phyloP scores from a whole-genome alignment of 1,284 basidiomycete genomes.

The Puccinia triticina region DNA sequence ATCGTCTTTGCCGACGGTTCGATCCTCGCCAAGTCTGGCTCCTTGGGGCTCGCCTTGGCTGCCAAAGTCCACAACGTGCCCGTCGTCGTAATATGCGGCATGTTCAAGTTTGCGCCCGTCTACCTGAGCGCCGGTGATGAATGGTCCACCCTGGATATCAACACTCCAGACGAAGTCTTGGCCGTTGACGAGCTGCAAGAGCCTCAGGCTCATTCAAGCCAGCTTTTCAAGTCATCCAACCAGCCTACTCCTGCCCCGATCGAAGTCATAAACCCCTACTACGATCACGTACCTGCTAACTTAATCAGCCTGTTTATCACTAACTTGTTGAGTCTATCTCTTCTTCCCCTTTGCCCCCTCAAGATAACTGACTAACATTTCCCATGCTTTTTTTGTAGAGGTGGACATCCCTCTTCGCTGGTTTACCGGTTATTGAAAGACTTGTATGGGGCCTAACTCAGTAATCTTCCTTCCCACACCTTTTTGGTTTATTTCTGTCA shows the following conservation, averaged over 20 bases:
- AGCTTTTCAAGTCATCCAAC: background rate
- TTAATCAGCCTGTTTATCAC: slow-evolving; percentile 51
- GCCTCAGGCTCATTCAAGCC: background rate
- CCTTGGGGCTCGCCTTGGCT: slow-evolving; percentile 39
- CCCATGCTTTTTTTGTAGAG: slow-evolving; percentile 10
- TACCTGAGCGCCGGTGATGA: slow-evolving; percentile 36
- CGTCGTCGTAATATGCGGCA: slow-evolving; percentile 43
- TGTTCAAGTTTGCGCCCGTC: slow-evolving; percentile 45
- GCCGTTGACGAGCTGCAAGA: background rate
- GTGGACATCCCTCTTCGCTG: slow-evolving; percentile 46
- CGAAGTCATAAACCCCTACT: slow-evolving; percentile 48
- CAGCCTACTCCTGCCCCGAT: slow-evolving; percentile 17
- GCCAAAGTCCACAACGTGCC: slow-evolving; percentile 41
- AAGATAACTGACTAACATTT: background rate
- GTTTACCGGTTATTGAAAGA: slow-evolving; percentile 51
- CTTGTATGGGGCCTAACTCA: slow-evolving; percentile 42
- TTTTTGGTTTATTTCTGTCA: background rate
- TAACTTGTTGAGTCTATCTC: slow-evolving; percentile 37
- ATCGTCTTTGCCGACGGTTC: slow-evolving; percentile 50
- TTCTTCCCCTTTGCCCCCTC: background rate
- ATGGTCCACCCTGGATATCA: slow-evolving; percentile 33
- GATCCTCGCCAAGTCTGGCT: slow-evolving; percentile 48
- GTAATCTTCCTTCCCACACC: background rate
- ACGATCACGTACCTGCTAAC: slow-evolving; percentile 44
- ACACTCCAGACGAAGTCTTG: slow-evolving; percentile 46